Percentiles rank a stretch among this genome's conserved stretches.
These are phyloP conservation scores for Aspergillus latus DNA, from an alignment of 2,329 filamentous ascomycete species.

Conservation along the genomic window DNA sequence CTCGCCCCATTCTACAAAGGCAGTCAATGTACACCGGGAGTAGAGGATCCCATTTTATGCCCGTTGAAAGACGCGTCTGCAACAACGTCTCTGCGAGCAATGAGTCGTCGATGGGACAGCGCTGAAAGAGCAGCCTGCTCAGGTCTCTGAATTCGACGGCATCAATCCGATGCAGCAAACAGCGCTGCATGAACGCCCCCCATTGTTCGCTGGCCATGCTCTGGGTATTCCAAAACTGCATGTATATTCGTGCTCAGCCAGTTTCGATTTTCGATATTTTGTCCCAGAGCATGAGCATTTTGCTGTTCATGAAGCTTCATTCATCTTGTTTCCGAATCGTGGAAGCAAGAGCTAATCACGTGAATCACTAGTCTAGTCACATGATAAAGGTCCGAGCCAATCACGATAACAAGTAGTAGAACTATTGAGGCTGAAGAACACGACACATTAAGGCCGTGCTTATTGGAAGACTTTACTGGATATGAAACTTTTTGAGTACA, in stretches of 20 bases:
- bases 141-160: constrained; percentile 40
- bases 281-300: constrained; percentile 16
- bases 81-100: constrained; percentile 38
- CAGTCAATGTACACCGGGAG: constrained; percentile 43
- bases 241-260: background rate
- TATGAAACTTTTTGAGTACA: no score
- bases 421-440: no score
- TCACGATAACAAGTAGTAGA: background rate
- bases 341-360: background rate
- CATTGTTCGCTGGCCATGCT: constrained; percentile 37
- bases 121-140: constrained; percentile 34
- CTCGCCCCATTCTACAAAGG: constrained; percentile 34
- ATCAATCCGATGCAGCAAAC: constrained; percentile 39
- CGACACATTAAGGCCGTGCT: no score
- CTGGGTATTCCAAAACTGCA: constrained; percentile 3
- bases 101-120: constrained; percentile 33
- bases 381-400: background rate
- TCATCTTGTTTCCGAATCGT: background rate
- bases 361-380: background rate
- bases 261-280: constrained; percentile 5
- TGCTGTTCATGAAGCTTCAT: constrained; percentile 6
- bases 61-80: constrained; percentile 33
- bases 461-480: no score
- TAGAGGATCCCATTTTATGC: constrained; percentile 43
- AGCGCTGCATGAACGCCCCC: constrained; percentile 39